phyloP scores from a whole-genome alignment of 257 asterid species.

The Misopates orontium region DNA sequence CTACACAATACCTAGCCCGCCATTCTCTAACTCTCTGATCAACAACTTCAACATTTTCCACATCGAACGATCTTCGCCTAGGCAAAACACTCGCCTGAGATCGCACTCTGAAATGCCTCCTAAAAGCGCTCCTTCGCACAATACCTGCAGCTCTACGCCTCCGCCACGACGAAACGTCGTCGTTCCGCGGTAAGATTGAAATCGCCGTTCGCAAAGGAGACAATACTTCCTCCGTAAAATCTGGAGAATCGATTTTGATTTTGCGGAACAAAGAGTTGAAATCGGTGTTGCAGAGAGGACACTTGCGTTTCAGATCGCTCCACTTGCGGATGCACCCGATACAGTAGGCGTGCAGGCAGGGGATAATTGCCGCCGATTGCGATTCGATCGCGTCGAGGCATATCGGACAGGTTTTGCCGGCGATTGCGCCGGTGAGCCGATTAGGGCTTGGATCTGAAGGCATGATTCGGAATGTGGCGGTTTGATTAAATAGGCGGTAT shows the following conservation, averaged over 20 bases:
- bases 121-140: constrained; percentile 22
- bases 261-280: constrained; percentile 47
- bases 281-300: constrained; percentile 53
- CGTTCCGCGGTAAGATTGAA: constrained; percentile 1
- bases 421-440: background rate
- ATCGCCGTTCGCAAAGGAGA: constrained; percentile 17
- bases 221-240: constrained; percentile 31
- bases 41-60: constrained; percentile 25
- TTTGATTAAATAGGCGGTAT: too few relatives aligned
- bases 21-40: constrained; percentile 44
- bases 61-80: constrained; percentile 41
- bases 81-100: constrained; percentile 39
- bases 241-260: constrained; percentile 23
- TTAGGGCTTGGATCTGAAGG: too few relatives aligned
- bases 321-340: constrained; percentile 51
- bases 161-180: constrained; percentile 9
- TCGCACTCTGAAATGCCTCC: background rate
- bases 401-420: constrained; percentile 46
- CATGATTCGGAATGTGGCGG: too few relatives aligned
- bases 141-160: constrained; percentile 24
- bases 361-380: constrained; percentile 35
- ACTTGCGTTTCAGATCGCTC: constrained; percentile 53
- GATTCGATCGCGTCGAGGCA: constrained; percentile 37
- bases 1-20: constrained; percentile 48
- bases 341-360: constrained; percentile 58